Base-by-base conservation (phyloP, 805 yeast species). In the Metschnikowia continentalis region DNA sequence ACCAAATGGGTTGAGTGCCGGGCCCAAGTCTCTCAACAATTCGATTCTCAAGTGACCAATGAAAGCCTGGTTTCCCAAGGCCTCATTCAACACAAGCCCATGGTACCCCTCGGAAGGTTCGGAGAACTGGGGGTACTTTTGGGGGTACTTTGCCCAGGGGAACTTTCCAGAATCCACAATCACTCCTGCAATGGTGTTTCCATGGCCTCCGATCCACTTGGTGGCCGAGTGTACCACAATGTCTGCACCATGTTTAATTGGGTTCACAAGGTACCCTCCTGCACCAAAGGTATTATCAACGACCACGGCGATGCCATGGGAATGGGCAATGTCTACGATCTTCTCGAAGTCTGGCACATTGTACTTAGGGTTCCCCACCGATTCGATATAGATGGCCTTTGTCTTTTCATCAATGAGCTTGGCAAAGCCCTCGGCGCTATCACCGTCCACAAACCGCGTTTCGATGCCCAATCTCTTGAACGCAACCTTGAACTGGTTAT, bases 221-320 rank as follows among this genome's bases (percentile, higher is more conserved):
- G 98, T 91, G 49, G 97, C 96, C 54, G 97, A 90, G 70, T 91
- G 96, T 19, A 87, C 87, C 33, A 92, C 86, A 58, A 91, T 86
- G 67, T 91, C 97, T 43, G 90, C 97, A 58, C 97, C 97, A 63
- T 81, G 86, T 55, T 87, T 87, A 59, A 91, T 71, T 55, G 98
- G 98, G 58, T 80, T 83, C 53, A 88, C 81, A 61, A 88, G 80
- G 75, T 72, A 90, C 46, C 97, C 97, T 70, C 96, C 97, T 41
- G 97, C 97, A 66, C 96, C 98, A 62, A 91, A 91, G 17, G 98
- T 91, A 81, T 91, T 91, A 72, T 91, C 98, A 43, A 88, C 96
- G 46, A 91, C 92, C 43, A 92, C 83, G 46, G 96, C 96, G 45
- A 90, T 76, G 54, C 97, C 97, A 58, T 87, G 79, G 52, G 84